Conservation (phyloP, 108 stramenopile species). For the Mediolabrus comicus region DNA sequence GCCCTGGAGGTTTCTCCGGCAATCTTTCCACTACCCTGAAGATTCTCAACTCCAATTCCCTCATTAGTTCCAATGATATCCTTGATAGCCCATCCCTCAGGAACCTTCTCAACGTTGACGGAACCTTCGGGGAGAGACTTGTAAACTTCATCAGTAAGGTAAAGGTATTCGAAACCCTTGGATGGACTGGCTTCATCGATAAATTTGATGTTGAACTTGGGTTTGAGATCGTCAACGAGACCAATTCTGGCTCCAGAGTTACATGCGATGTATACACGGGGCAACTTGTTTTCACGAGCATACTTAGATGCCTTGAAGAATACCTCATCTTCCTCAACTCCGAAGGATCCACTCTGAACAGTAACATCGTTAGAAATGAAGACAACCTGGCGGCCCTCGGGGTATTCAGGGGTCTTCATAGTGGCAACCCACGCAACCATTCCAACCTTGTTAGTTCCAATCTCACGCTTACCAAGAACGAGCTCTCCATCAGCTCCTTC, state of each 20-base stretch:
- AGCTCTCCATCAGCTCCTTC: slow-evolving; percentile 78
- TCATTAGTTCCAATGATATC: slow-evolving; percentile 95
- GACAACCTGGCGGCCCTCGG: slow-evolving; percentile 95
- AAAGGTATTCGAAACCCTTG: slow-evolving; percentile 97
- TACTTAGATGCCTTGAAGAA: slow-evolving; percentile 91
- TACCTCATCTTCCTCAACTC: slow-evolving; percentile 94
- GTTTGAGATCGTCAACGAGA: slow-evolving; percentile 96
- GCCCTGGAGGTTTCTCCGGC: slow-evolving; percentile 97
- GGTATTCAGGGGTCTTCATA: slow-evolving; percentile 98
- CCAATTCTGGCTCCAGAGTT: slow-evolving; percentile 98
- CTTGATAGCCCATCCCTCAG: slow-evolving; percentile 87
- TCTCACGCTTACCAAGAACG: slow-evolving; percentile 66
- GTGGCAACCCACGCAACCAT: slow-evolving; percentile 93
- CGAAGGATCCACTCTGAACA: slow-evolving; percentile 96
- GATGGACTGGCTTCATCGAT: slow-evolving; percentile 81
- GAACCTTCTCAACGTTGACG: slow-evolving; percentile 85
- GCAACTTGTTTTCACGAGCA: slow-evolving; percentile 88
- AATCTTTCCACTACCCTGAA: slow-evolving; percentile 97
- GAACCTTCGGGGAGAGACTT: slow-evolving; percentile 80
- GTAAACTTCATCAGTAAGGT: slow-evolving; percentile 93
- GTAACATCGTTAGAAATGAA: slow-evolving; percentile 98
- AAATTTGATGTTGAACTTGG: slow-evolving; percentile 94
- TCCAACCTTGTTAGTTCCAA: slow-evolving; percentile 96
- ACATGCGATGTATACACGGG: slow-evolving; percentile 95
- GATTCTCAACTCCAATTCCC: slow-evolving; percentile 98